phyloP scores from a whole-genome alignment of 1,284 basidiomycete genomes.

The Filobasidium uniguttulatum region DNA sequence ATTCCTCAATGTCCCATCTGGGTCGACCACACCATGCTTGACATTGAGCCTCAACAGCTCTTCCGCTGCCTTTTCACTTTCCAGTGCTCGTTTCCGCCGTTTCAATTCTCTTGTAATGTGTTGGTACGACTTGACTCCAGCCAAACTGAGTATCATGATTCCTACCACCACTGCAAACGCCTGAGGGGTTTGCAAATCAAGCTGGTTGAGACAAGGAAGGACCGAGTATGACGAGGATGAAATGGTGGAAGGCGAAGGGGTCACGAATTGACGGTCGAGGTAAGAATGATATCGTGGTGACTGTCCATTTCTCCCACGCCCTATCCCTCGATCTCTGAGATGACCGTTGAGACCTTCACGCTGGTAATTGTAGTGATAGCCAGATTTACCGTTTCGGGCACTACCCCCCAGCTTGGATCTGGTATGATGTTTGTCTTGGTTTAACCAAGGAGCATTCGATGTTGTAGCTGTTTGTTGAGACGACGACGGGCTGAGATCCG shows the following conservation, averaged over 20 bases:
- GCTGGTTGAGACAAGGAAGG: not conserved
- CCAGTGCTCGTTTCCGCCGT: not conserved
- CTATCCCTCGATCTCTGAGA: too few species aligned
- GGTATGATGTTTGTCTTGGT: too few species aligned
- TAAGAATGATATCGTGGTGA: too few species aligned
- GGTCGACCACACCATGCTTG: slow-evolving; percentile 3
- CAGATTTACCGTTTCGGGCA: too few species aligned
- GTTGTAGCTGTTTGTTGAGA: too few species aligned
- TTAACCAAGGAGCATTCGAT: too few species aligned
- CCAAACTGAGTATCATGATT: not conserved
- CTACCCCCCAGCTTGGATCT: too few species aligned
- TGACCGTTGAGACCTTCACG: too few species aligned
- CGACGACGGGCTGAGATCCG: too few species aligned
- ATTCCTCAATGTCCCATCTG: not conserved
- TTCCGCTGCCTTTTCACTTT: not conserved
- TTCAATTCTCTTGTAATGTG: not conserved
- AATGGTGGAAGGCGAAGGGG: not conserved
- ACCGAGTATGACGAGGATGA: not conserved
- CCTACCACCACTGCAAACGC: not conserved
- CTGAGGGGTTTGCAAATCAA: not conserved
- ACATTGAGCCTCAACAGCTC: slow-evolving; percentile 3
- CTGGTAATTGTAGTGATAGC: too few species aligned
- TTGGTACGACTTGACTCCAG: not conserved
- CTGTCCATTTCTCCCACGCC: too few species aligned
- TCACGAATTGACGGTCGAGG: too few species aligned